Percentiles rank a stretch among this genome's conserved stretches.
phyloP scores from a whole-genome alignment of 768 basidiomycete genomes.

The Suillus cothurnatus region DNA sequence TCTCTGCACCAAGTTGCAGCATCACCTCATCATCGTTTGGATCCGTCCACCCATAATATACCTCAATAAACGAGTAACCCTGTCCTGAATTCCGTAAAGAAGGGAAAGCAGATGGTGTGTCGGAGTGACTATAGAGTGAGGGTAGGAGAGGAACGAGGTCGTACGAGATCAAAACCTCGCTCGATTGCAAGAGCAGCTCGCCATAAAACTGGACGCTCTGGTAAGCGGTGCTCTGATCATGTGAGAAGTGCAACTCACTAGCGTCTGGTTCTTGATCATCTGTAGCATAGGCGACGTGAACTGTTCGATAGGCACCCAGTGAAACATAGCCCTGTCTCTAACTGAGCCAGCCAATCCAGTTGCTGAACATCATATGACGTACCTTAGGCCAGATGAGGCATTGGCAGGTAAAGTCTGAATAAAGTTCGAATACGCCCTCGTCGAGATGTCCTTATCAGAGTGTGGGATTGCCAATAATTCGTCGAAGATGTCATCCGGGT shows the following conservation, averaged over 20 bases:
- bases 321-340: background rate
- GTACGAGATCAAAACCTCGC: slow-evolving; percentile 16
- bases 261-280: slow-evolving; percentile 1
- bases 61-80: slow-evolving; percentile 45
- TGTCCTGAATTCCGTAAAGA: slow-evolving; percentile 34
- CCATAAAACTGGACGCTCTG: slow-evolving; percentile 16
- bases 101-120: slow-evolving; percentile 49
- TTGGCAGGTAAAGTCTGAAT: slow-evolving; percentile 7
- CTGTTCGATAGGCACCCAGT: background rate
- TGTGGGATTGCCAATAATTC: slow-evolving; percentile 5
- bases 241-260: background rate
- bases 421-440: slow-evolving; percentile 2
- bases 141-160: slow-evolving; percentile 54
- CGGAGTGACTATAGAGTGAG: slow-evolving; percentile 39
- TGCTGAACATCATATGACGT: background rate
- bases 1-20: slow-evolving; percentile 41
- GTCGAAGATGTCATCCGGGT: slow-evolving; percentile 3
- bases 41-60: slow-evolving; percentile 48
- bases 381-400: slow-evolving; percentile 5
- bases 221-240: background rate
- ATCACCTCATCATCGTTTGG: slow-evolving; percentile 40
- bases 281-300: background rate
- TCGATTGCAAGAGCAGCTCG: background rate
- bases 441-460: slow-evolving; percentile 6
- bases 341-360: background rate